These are phyloP conservation scores for Xylaria sp. DNA, from an alignment of 2,329 filamentous ascomycete genomes.

Conservation along the genomic window DNA sequence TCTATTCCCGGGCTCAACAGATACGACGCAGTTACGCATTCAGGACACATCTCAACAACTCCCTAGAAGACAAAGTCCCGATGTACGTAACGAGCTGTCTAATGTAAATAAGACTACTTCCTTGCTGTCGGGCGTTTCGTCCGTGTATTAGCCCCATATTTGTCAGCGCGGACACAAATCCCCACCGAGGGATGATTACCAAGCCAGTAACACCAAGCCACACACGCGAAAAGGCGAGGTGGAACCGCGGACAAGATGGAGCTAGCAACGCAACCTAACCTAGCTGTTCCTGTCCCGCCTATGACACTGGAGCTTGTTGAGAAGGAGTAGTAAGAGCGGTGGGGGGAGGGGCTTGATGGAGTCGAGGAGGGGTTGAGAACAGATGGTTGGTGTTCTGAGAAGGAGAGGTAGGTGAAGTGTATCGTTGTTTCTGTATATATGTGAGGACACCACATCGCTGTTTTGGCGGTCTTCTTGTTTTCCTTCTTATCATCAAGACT, in stretches of 20 bases:
- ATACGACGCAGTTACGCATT: not conserved
- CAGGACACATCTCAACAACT: conserved; percentile 1
- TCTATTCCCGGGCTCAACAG: not conserved
- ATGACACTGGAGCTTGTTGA: not conserved
- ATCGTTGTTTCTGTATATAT: conserved; percentile 29
- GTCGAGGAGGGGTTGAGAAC: conserved; percentile 18
- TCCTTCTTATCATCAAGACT: conserved; percentile 1
- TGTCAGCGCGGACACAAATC: conserved; percentile 22
- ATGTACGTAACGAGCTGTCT: not conserved
- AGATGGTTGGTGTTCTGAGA: conserved; percentile 5
- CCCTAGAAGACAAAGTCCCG: not conserved
- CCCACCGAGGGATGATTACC: conserved; percentile 16
- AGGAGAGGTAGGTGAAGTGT: not conserved
- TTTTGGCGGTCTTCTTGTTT: not conserved
- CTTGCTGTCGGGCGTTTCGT: not conserved
- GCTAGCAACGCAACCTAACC: conserved; percentile 20
- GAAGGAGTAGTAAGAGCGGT: conserved; percentile 27
- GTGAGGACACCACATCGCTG: conserved; percentile 14
- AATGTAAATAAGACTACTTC: not conserved
- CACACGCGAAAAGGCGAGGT: not conserved
- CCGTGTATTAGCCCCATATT: conserved; percentile 27
- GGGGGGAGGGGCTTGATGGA: conserved; percentile 24
- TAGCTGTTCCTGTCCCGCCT: not conserved
- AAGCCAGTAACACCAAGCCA: conserved; percentile 1
- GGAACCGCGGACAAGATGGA: not conserved